Base-by-base conservation (phyloP, 2,329 filamentous ascomycete genomes). In the Penicillium decumbens region DNA sequence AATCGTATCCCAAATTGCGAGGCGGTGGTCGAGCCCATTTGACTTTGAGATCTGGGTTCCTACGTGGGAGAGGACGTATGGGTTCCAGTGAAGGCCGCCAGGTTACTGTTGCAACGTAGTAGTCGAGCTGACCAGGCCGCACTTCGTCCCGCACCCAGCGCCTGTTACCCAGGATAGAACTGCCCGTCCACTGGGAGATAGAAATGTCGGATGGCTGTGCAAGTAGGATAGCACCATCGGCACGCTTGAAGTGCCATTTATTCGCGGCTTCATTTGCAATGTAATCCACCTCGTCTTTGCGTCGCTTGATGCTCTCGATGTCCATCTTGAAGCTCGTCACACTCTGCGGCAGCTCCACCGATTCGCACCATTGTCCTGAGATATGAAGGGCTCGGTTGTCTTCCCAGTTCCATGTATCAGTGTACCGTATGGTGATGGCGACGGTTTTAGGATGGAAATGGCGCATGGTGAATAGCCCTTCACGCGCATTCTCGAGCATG, bases 351-450 rank as follows among this genome's bases (percentile, higher is more conserved):
- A 77, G 51, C 0, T 54, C 48, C 1, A 66, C 42, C 0, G 12
- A 32, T 4, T 56, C 25, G n/a, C 76, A 65, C 74, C 75, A 77
- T 0, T 30, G 8, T 1, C 62, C 65, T 0, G 65, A 56, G 25
- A 77, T 69, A 4, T 55, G 50, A 5, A 78, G 59, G 2, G 63
- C 64, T 3, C 56, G 37, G 43, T 76, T 66, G 0, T 42, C 0
- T 54, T 77, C 72, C 75, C 74, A 76, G 15, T 43, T 62, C 73
- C 73, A 77, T 66, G 75, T 78, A 51, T 79, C 77, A 2, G 75
- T 69, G 49, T 79, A 77, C 0, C 76, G 71, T 6, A 80, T 68
- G 0, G 75, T 79, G 9, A 80, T 57, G 0, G 69, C 75, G 1
- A 79, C 43, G 1, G 51, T 56, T 1, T 60, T 63, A 0, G 75